Conservation (phyloP, 176 grass and related monocot genomes). For the Bromus sterilis region DNA sequence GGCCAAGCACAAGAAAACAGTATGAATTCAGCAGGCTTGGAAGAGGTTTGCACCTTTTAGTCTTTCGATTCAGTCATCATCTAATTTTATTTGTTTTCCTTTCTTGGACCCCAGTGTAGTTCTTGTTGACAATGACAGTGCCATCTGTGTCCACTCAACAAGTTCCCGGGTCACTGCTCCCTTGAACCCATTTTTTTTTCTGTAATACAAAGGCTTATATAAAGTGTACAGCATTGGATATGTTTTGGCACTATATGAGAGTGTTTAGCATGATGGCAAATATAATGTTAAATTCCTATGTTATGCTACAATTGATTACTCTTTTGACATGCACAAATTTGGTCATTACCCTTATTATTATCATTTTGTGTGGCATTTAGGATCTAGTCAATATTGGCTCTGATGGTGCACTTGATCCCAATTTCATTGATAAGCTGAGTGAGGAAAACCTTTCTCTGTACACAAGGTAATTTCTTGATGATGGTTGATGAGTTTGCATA, state of each 20-base stretch:
- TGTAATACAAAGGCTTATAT: neutral
- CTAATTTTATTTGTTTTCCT: neutral
- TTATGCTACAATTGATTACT: neutral
- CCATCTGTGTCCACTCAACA: neutral
- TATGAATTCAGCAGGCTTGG: slow-evolving; percentile 17
- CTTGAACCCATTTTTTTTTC: neutral
- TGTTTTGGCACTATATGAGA: neutral
- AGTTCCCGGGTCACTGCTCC: neutral
- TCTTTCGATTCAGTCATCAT: slow-evolving; percentile 7
- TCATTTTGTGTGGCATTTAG: slow-evolving; percentile 19
- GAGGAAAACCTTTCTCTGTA: slow-evolving; percentile 78
- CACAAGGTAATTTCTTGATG: slow-evolving; percentile 48
- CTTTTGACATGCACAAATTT: slow-evolving; percentile 1
- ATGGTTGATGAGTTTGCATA: neutral
- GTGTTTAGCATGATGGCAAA: neutral
- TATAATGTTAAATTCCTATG: neutral
- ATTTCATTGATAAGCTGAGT: slow-evolving; percentile 50
- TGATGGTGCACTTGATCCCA: slow-evolving; percentile 39
- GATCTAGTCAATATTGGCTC: slow-evolving; percentile 40
- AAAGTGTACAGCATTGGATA: neutral
- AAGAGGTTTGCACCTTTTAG: slow-evolving; percentile 39
- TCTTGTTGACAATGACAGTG: neutral
- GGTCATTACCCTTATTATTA: neutral
- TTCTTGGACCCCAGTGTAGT: neutral
- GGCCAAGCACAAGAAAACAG: slow-evolving; percentile 24